Evolutionary conservation across 129 eudicot species (phyloP).

Genomic region (Ambrosia artemisiifolia): DNA sequence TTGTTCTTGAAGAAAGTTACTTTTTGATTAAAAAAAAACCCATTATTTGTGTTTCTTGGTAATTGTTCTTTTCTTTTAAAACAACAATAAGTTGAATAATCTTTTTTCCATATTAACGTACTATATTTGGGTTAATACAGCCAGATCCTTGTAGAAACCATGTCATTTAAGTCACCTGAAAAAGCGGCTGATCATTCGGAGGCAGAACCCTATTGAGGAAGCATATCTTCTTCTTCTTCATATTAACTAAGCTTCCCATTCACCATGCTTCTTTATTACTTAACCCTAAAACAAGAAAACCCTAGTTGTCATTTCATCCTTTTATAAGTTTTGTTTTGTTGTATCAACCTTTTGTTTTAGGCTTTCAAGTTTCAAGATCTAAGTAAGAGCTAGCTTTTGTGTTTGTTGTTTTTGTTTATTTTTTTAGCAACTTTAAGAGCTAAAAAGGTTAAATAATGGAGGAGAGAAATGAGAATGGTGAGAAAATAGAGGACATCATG

Average conservation of each 20-base stretch:
- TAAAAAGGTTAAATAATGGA: conserved; percentile 38
- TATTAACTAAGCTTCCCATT: conserved; percentile 34
- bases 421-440: conserved; percentile 4
- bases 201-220: conserved; percentile 56
- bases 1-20: neutral
- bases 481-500: conserved; percentile 70
- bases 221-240: conserved; percentile 63
- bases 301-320: conserved; percentile 16
- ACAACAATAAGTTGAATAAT: neutral
- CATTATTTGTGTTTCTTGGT: conserved; percentile 4
- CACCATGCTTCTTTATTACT: conserved; percentile 47
- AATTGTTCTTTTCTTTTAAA: neutral
- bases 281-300: conserved; percentile 36
- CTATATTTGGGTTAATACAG: neutral
- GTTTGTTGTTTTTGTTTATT: neutral
- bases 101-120: neutral
- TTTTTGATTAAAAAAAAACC: neutral
- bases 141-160: conserved; percentile 18
- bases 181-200: conserved; percentile 94
- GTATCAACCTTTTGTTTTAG: conserved; percentile 2
- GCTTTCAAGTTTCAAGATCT: conserved; percentile 27
- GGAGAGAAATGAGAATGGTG: conserved; percentile 44
- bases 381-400: conserved; percentile 7
- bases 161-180: conserved; percentile 71
- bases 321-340: neutral